Base-by-base conservation (phyloP, 164 flowering plant species). In the Kingdonia uniflora region DNA sequence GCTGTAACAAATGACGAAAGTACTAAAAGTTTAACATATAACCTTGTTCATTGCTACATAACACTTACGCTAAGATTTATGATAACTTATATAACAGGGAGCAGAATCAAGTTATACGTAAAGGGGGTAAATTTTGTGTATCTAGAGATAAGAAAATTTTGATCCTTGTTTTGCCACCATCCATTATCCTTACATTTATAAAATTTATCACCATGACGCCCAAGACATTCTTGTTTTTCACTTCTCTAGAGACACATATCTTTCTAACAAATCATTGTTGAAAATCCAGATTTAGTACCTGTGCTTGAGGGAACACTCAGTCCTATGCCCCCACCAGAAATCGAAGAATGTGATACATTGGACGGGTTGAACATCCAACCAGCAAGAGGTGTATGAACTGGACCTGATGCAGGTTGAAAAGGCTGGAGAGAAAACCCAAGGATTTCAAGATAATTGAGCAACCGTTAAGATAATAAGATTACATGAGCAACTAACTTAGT, bases 291-390 rank as follows among this genome's bases (percentile, higher is more conserved):
- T 51, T 2, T 20, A 59, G 33, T 75, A 80, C 90, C 77, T 65
- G 70, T 26, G 49, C 62, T 75, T 59, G 61, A 22, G 17, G 73
- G 59, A 60, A 57, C 63, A 41, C 60, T 55, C 1, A 64, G 74
- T 55, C 65, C 65, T 49, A 58, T 43, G 20, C 57, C 53, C 42
- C 64, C 71, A 45, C 53, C 64, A 64, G 76, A 65, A 60, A 50
- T 68, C 8, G 71, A 65, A 23, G 75, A 43, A 48, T 68, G 62
- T 58, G 71, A 58, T 41, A 70, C 73, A 49, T 64, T 54, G 2
- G 79, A 58, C 45, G 72, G 68, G 50, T 50, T 69, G 26, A 73
- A 65, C 65, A 59, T 75, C 73, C 71, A 76, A 58, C 74, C 64
- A 57, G 68, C 66, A 23, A 68, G 73, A 15, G 72, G 62, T 44